A percentile compares a stretch with the other conserved stretches of the same genome.
Evolutionary conservation across 805 yeast species (phyloP).

Genomic region (Dipodascus geniculatus): DNA sequence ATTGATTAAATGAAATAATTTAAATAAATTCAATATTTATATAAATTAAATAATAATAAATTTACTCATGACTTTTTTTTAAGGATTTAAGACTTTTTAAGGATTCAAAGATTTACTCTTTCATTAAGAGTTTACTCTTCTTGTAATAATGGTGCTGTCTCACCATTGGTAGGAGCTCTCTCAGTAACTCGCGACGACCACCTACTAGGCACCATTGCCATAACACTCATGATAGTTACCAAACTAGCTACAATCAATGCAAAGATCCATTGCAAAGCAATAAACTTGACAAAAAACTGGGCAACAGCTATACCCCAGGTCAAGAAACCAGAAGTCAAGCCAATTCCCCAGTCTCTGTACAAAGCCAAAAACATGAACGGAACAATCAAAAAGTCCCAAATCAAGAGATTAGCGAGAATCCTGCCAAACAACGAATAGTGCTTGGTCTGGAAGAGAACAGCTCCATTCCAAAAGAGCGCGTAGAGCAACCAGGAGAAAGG

Average conservation of each 20-base stretch:
- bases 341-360: constrained; percentile 62
- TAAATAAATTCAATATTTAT: too few species aligned
- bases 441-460: constrained; percentile 55
- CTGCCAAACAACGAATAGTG: constrained; percentile 38
- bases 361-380: constrained; percentile 47
- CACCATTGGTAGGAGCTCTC: background rate
- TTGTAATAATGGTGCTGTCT: background rate
- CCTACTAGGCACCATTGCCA: constrained; percentile 25
- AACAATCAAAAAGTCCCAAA: constrained; percentile 66
- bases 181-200: background rate
- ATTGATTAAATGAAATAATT: too few species aligned
- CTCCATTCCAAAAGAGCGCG: constrained; percentile 77
- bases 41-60: too few species aligned
- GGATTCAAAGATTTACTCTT: too few species aligned
- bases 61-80: too few species aligned
- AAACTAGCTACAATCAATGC: constrained; percentile 55
- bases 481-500: constrained; percentile 69
- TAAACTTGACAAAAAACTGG: constrained; percentile 53
- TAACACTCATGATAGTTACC: constrained; percentile 39
- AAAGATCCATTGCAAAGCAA: constrained; percentile 82
- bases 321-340: constrained; percentile 45
- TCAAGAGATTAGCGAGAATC: constrained; percentile 55
- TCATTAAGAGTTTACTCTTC: too few species aligned
- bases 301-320: constrained; percentile 57
- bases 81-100: too few species aligned